Evolutionary conservation across 2,329 filamentous ascomycete species (phyloP).

Genomic region (Celoporthe dispersa): DNA sequence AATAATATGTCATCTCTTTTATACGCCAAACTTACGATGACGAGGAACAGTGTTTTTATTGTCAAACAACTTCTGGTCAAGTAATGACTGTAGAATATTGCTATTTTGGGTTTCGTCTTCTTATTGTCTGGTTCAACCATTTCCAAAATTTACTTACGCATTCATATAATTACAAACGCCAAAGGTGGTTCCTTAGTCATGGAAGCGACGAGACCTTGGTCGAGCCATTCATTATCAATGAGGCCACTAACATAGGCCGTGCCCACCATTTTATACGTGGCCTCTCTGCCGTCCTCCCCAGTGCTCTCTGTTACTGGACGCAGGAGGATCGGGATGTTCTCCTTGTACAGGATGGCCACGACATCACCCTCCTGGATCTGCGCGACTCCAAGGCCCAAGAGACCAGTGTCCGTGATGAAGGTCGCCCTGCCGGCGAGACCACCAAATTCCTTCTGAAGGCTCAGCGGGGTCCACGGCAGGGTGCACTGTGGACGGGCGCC

Average conservation of each 20-base stretch:
- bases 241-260: slow-evolving; percentile 16
- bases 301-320: background rate
- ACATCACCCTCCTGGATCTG: slow-evolving; percentile 7
- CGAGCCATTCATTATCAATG: slow-evolving; percentile 14
- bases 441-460: background rate
- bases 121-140: background rate
- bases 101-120: background rate
- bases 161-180: background rate
- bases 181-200: background rate
- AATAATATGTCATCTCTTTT: background rate
- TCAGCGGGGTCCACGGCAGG: background rate
- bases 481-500: background rate
- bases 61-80: background rate
- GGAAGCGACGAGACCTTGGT: background rate
- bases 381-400: slow-evolving; percentile 4
- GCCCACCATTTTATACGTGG: slow-evolving; percentile 10
- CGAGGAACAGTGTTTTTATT: background rate
- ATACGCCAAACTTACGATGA: background rate
- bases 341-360: background rate
- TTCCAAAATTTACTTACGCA: slow-evolving; percentile 40
- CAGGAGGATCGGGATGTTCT: slow-evolving; percentile 1
- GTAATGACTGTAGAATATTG: background rate
- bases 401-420: slow-evolving; percentile 9
- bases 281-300: too few relatives aligned
- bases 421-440: background rate